Base-by-base conservation (phyloP, 1,284 basidiomycete species). In the Puccinia horiana region DNA sequence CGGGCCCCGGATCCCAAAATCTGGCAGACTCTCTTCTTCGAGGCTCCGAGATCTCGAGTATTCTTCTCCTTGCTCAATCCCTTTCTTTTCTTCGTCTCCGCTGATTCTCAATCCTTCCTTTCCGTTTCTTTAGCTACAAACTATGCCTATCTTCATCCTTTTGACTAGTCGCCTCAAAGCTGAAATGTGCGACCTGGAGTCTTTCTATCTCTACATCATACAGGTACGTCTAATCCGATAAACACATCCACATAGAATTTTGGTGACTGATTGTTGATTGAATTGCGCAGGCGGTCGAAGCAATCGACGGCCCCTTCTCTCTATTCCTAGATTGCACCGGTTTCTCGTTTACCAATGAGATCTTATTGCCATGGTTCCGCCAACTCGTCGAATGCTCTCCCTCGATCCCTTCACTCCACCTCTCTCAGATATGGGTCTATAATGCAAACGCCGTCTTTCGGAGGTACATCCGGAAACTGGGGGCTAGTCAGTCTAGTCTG, bases 231-330 rank as follows among this genome's bases (percentile, higher is more conserved):
- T 20, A 23, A 16, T 56, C 26, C 14, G 14, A 8, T 16, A 69
- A 8, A n/a, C 29, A 42, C 32, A 16, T 20, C 44, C 47, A 20
- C 16, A 11, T 20, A 3, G 37, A 23, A 23, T 49, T 49, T 49
- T 32, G 47, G 29, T 40, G 63, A n/a, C 63, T 40, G 63, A 65
- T 77, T 14, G 49, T 40, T 75, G 56, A 12, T 29, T 61, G 29
- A 35, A 44, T 61, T 47, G 83, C 26, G 5, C 26, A 89, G 88
- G 88, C 86, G 29, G 85, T 89, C 35, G 88, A 87, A 16, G 87
- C 88, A 14, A 86, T 89, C 20, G 16, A 89, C 3, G 83, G 73
- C 2, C 83, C 75, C 9, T 83, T 77, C 47, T 83, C 84, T 16
- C 11, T 85, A 16, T 81, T 85, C 58, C 26, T 85, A 5, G 84